These are phyloP conservation scores for Colletotrichum incanum DNA, from an alignment of 2,329 filamentous ascomycete genomes.

Conservation along the genomic window DNA sequence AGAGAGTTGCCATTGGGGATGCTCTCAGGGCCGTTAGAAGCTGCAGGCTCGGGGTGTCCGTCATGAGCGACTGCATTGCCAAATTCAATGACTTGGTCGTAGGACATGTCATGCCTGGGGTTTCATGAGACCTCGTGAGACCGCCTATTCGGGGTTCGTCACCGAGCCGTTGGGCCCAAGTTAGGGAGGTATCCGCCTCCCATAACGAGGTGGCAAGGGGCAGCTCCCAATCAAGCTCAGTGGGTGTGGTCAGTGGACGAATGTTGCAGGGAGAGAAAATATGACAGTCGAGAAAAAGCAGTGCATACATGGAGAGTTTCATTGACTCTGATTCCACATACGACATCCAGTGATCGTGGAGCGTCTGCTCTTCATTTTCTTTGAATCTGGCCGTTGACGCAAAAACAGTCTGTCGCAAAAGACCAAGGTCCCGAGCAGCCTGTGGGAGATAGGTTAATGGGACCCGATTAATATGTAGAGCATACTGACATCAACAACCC, in stretches of 20 bases:
- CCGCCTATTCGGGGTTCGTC: conserved; percentile 43
- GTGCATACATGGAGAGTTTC: conserved; percentile 50
- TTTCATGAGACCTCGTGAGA: conserved; percentile 39
- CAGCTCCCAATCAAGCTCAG: conserved; percentile 55
- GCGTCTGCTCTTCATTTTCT: conserved; percentile 57
- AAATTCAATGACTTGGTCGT: conserved; percentile 48
- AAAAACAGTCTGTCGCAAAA: conserved; percentile 47
- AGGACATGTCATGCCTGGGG: conserved; percentile 44
- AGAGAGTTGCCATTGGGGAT: conserved; percentile 50
- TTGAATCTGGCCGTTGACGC: conserved; percentile 61
- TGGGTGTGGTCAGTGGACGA: conserved; percentile 49
- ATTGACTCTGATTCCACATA: conserved; percentile 51
- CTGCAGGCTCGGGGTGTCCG: conserved; percentile 47
- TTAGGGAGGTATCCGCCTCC: conserved; percentile 49
- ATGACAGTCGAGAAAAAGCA: conserved; percentile 51
- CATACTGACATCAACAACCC: conserved; percentile 48
- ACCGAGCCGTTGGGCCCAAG: conserved; percentile 47
- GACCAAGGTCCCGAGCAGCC: conserved; percentile 48
- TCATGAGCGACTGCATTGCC: conserved; percentile 53
- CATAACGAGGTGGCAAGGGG: conserved; percentile 49
- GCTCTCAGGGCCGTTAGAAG: conserved; percentile 47
- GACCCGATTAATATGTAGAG: background rate
- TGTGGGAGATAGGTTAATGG: background rate
- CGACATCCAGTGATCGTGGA: conserved; percentile 47
- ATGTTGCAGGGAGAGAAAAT: conserved; percentile 51